Evolutionary conservation across 148 eudicot genomes (phyloP), one percentile per base, ranked within the genome.

Genomic region (Cornus suecica): DNA sequence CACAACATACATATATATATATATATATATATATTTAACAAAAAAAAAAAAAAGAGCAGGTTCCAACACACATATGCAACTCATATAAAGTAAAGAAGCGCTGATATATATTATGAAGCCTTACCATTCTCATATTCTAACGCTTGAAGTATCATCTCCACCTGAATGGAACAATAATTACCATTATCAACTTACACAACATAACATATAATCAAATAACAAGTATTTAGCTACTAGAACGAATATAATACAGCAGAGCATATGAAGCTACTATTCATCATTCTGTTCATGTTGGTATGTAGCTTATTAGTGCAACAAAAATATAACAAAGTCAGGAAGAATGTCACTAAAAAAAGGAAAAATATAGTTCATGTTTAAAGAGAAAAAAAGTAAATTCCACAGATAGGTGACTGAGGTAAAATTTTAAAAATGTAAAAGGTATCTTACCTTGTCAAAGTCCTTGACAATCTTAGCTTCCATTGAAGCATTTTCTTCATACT

Each of bases 101-200:
- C 25, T 22, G 16, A 52, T 58, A 4, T 1, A 58, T 8, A 58
- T 58, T 18, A 1, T 18, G 25, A 9, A 45, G 32, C n/a, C 76
- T 79, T 78, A 92, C 97, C 99, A 68, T 85, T 95, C 85, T 95
- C 99, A 80, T 95, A 95, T 83, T 95, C 97, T 81, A 80, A 85
- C n/a, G 97, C 99, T 78, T 95, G 99, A 83, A 95, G 97, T 79
- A 91, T 92, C 99, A 95, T 95, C 84, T 95, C 99, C 83, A 91
- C 88, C 99, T 95, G 89, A 76, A 76, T 71, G 52, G 52, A 30
- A 77, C 77, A 72, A 70, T 76, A 66, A 76, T 41, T 8, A 61
- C 22, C 70, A 34, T 45, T 51, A 51, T 79, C 52, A 75, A 37
- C 27, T 69, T 73, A 66, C 18, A 20, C 11, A 18, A 4, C 10